Evolutionary conservation across 2,329 filamentous ascomycete species (phyloP).

Genomic region (Seiridium cupressi): DNA sequence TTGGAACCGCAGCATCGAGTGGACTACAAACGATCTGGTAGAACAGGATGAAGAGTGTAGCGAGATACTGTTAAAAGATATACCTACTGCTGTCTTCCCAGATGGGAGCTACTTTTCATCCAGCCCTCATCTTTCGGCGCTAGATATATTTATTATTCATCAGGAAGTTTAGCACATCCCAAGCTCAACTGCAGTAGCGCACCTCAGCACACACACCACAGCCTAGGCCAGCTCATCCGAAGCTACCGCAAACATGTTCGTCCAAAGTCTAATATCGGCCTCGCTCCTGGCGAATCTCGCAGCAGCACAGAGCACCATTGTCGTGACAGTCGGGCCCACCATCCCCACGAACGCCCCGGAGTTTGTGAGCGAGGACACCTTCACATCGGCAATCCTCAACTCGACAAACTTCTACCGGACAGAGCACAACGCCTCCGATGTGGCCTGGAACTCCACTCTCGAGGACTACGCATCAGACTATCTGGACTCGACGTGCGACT

Average conservation of each 20-base stretch:
- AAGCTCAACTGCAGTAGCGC: too few species aligned
- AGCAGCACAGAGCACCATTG: slow-evolving; percentile 21
- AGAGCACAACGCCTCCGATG: slow-evolving; percentile 56
- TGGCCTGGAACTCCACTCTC: slow-evolving; percentile 66
- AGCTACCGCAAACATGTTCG: neutral
- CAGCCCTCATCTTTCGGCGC: too few species aligned
- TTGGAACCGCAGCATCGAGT: neutral
- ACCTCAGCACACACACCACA: too few species aligned
- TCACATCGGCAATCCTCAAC: slow-evolving; percentile 58
- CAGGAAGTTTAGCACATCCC: too few species aligned
- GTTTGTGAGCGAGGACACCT: slow-evolving; percentile 32
- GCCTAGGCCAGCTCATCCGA: neutral
- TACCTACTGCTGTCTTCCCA: too few species aligned
- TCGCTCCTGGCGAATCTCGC: neutral
- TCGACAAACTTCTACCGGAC: slow-evolving; percentile 65
- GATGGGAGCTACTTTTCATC: too few species aligned
- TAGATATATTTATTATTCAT: too few species aligned
- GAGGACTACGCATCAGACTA: slow-evolving; percentile 51
- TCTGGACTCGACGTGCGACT: slow-evolving; percentile 40
- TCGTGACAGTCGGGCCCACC: slow-evolving; percentile 20
- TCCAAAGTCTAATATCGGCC: neutral
- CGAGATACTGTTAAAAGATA: too few species aligned
- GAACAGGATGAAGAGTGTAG: too few species aligned
- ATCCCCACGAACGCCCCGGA: slow-evolving; percentile 25
- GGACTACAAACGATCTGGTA: neutral